phyloP scores from a whole-genome alignment of 805 yeast species.

The Wickerhamiella kurtzmanii region DNA sequence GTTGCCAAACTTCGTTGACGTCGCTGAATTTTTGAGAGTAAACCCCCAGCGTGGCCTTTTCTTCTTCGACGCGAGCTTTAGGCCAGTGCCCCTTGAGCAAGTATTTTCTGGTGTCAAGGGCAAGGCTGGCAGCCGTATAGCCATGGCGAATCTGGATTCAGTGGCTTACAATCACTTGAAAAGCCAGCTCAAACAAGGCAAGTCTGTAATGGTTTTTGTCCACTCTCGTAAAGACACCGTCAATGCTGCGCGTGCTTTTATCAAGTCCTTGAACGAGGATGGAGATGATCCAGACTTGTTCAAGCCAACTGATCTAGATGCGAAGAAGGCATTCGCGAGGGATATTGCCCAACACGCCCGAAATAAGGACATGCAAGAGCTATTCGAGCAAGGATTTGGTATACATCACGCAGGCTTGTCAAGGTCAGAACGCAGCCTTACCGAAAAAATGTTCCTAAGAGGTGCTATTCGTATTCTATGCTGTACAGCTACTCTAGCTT shows the following conservation, averaged over 20 bases:
- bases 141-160: slow-evolving; percentile 42
- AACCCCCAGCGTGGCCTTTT: slow-evolving; percentile 85
- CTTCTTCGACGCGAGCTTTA: slow-evolving; percentile 80
- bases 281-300: slow-evolving; percentile 41
- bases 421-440: slow-evolving; percentile 74
- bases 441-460: slow-evolving; percentile 71
- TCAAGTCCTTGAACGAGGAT: slow-evolving; percentile 49
- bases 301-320: slow-evolving; percentile 30
- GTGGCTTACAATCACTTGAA: slow-evolving; percentile 64
- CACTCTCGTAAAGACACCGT: slow-evolving; percentile 90
- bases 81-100: slow-evolving; percentile 90
- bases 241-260: slow-evolving; percentile 63
- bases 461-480: slow-evolving; percentile 85
- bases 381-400: slow-evolving; percentile 60
- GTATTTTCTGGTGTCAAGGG: slow-evolving; percentile 77
- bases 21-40: slow-evolving; percentile 82
- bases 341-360: slow-evolving; percentile 54
- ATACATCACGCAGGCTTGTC: slow-evolving; percentile 97
- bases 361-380: slow-evolving; percentile 66
- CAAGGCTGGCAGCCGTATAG: slow-evolving; percentile 59
- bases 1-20: slow-evolving; percentile 80
- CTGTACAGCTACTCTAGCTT: slow-evolving; percentile 95
- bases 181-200: slow-evolving; percentile 52
- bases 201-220: slow-evolving; percentile 93
- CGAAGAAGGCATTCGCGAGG: slow-evolving; percentile 30